phyloP scores from a whole-genome alignment of 1,284 basidiomycete species.

The Gymnopus androsaceus region DNA sequence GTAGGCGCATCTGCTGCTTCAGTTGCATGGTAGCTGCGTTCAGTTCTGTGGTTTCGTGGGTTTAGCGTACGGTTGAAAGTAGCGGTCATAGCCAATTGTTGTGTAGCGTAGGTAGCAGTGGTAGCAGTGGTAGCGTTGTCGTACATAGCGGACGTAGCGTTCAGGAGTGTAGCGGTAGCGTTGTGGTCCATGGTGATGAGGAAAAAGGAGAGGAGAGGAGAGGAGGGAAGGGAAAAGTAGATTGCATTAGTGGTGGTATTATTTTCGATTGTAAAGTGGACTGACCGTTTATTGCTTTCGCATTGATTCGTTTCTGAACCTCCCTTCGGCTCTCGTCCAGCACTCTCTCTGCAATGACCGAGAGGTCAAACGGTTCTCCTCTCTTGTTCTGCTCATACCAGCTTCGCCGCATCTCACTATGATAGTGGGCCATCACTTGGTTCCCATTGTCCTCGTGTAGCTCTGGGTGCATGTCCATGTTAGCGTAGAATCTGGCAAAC shows the following conservation, averaged over 20 bases:
- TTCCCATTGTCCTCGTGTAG: background rate
- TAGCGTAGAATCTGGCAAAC: conserved; percentile 3
- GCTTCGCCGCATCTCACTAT: background rate
- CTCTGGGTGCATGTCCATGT: conserved; percentile 9
- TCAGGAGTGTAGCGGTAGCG: background rate
- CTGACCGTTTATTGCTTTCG: background rate
- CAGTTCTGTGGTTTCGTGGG: background rate
- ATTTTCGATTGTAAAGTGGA: background rate
- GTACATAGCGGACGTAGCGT: background rate
- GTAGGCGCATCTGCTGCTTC: background rate
- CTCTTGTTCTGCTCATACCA: conserved; percentile 1
- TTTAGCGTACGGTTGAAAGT: no score
- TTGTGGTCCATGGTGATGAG: background rate
- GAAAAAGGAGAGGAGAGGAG: background rate
- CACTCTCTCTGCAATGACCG: conserved; percentile 1
- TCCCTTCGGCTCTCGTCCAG: background rate
- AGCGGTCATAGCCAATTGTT: no score
- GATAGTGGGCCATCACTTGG: conserved; percentile 4
- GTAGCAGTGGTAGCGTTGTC: background rate
- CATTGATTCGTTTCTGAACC: background rate
- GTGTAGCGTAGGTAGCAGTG: no score
- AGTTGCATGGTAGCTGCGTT: background rate
- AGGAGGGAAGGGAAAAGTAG: background rate
- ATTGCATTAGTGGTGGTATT: background rate
- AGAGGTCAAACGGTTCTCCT: conserved; percentile 4